Conservation (phyloP, 73 alveolate genomes). For the Paramecium biaurelia region DNA sequence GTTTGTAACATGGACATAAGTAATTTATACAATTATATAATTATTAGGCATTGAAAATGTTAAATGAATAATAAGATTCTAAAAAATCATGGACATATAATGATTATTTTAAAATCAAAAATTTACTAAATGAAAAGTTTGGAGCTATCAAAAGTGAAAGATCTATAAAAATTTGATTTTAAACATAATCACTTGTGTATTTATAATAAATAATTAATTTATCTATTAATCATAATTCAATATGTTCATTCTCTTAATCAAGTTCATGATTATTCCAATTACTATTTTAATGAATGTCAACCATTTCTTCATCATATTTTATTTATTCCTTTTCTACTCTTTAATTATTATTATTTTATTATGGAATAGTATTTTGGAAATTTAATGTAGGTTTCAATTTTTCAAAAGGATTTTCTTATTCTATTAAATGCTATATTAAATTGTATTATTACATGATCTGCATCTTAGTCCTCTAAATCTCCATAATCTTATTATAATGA, state of each 20-base stretch:
- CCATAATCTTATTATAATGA: background rate
- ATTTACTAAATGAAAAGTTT: constrained; percentile 30
- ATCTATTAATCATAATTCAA: background rate
- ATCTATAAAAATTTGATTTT: background rate
- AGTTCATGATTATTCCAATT: constrained; percentile 5
- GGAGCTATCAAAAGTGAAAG: constrained; percentile 33
- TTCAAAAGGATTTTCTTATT: constrained; percentile 3
- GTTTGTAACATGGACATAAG: constrained; percentile 56
- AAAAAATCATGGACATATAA: constrained; percentile 39
- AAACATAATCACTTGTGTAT: background rate
- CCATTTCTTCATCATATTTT: background rate
- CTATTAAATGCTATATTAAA: background rate
- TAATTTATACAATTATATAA: background rate
- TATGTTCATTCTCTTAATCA: constrained; percentile 6
- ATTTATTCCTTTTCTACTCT: background rate
- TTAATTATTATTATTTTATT: background rate
- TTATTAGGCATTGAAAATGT: constrained; percentile 16
- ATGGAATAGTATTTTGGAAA: background rate
- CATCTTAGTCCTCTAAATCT: background rate
- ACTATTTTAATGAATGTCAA: background rate
- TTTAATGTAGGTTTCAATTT: constrained; percentile 1
- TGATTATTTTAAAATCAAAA: constrained; percentile 26
- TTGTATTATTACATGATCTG: background rate
- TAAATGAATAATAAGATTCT: background rate
- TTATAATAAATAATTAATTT: background rate